Base-by-base conservation (phyloP, 2,329 filamentous ascomycete genomes). In the Colletotrichum graminicola region DNA sequence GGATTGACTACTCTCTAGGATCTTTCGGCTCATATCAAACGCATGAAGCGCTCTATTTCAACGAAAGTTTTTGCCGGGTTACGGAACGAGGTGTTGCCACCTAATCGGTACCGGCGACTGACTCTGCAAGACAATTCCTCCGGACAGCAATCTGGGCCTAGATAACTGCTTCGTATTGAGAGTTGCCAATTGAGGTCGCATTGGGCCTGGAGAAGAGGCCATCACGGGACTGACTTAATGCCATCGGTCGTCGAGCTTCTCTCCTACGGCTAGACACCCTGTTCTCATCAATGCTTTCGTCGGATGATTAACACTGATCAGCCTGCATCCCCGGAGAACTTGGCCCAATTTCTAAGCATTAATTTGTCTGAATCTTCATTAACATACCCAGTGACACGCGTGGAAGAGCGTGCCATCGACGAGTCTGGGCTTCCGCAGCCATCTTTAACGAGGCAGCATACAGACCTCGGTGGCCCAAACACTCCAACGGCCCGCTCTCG, bases 281-380 rank as follows among this genome's bases (percentile, higher is more conserved):
- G 49, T 60, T 41, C 41, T 34, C 21, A n/a, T 6, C 26, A 45
- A 68, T 52, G 65, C 49, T 71, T 69, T 71, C 70, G 66, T 72
- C 60, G 61, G 61, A 70, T 54, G 60, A 70, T 56, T 52, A 34
- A 49, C 60, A 41, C 49, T 56, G 29, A 45, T 66, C 60, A 36
- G 54, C 56, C 45, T 65, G 54, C 56, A 47, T 55, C 61, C 66
- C 41, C 41, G 26, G 47, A 29, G 18, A 41, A 16, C 41, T 49
- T 54, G 43, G 12, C 29, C 65, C 65, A 47, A 49, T 68, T 52
- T 51, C 29, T 45, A 60, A 59, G 57, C 54, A n/a, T 68, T 14
- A 59, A n/a, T n/a, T 34, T 57, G 45, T 23, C 45, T 11, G 65
- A 43, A 23, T 52, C 64, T 54, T 61, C 32, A 49, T 21, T 12